Evolutionary conservation across 192 early-diverging fungal species (phyloP), one percentile per base, ranked within the genome.

Genomic region (Coemansia sp.): DNA sequence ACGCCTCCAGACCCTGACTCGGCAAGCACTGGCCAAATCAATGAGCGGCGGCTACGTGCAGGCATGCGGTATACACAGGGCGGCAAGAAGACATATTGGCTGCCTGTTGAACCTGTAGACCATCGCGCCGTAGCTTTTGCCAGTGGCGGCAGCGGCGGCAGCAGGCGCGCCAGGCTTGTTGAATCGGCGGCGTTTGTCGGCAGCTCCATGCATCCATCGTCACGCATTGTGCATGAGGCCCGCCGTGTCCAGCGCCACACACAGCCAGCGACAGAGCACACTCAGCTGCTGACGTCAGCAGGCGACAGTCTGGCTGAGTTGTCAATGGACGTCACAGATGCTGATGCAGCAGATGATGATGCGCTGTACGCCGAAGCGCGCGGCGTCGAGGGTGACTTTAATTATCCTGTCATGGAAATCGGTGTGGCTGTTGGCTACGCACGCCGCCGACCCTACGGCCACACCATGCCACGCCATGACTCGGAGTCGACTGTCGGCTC

Each of bases 21-120:
- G 21, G 47, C 17, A 43, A 32, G 11, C 27, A 60, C 19, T 60
- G 70, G 52, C 54, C 49, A 65, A 19, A 82, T 82, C 57, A 74
- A 82, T 52, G 75, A 82, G 63, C 67, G 75, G 25, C 72, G 79
- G 11, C 67, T 84, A 41, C 79, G 75, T 39, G 83, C 83, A 15
- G 83, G 83, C 12, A 76, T 84, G 78, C 78, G 83, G 8, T 84
- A 84, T 52, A 75, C 79, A 27, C 74, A 75, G 58, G 83, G 83
- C 12, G 83, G 83, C 32, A 77, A 76, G 49, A 70, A 68, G 57
- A 84, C 75, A n/a, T 84, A 84, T 52, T 84, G 83, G 83, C 69
- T 84, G 7, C 83, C 83, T 3, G 75, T 77, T 6, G 82, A 84
- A 39, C 72, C 72, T 24, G 67, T 71, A 21, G 76, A 75, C 47